A percentile compares a stretch with the other conserved stretches of the same genome.
phyloP scores from a whole-genome alignment of 805 yeast genomes.

The Barnettozyma vustinii region DNA sequence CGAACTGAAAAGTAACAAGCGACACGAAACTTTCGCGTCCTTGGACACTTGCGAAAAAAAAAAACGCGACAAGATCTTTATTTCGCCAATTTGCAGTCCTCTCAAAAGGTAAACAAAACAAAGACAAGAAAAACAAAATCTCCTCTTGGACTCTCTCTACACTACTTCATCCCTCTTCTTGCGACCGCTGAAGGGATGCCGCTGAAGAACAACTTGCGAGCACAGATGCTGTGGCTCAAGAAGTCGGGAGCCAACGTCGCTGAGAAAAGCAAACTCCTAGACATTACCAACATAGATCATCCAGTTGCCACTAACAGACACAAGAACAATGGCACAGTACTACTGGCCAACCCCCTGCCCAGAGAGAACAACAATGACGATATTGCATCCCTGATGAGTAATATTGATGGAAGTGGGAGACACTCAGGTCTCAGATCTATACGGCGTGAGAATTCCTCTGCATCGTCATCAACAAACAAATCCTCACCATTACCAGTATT shows the following conservation, averaged over 20 bases:
- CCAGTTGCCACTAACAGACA: background rate
- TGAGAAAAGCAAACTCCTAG: conserved; percentile 10
- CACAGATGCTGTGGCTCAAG: conserved; percentile 25
- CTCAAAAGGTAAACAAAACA: background rate
- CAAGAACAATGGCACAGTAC: background rate
- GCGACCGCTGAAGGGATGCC: conserved; percentile 6
- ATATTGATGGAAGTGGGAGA: conserved; percentile 12
- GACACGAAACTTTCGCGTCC: conserved; percentile 4
- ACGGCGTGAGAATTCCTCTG: conserved; percentile 16
- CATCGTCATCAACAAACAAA: conserved; percentile 6
- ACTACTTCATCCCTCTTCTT: background rate
- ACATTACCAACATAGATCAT: conserved; percentile 7
- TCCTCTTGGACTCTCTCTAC: background rate
- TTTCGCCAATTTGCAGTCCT: background rate
- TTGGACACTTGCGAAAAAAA: background rate
- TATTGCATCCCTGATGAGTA: conserved; percentile 6
- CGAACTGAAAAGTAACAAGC: background rate
- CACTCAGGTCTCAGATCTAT: conserved; percentile 16
- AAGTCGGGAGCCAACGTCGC: conserved; percentile 22
- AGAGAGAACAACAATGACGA: conserved; percentile 1
- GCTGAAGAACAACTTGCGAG: conserved; percentile 25
- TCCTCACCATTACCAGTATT: conserved; percentile 18
- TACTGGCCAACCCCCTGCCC: background rate
- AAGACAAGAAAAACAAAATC: background rate
- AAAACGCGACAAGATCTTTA: background rate